Evolutionary conservation across 257 asterid species (phyloP), one percentile per base, ranked within the genome.

Genomic region (Orobanche coerulescens): DNA sequence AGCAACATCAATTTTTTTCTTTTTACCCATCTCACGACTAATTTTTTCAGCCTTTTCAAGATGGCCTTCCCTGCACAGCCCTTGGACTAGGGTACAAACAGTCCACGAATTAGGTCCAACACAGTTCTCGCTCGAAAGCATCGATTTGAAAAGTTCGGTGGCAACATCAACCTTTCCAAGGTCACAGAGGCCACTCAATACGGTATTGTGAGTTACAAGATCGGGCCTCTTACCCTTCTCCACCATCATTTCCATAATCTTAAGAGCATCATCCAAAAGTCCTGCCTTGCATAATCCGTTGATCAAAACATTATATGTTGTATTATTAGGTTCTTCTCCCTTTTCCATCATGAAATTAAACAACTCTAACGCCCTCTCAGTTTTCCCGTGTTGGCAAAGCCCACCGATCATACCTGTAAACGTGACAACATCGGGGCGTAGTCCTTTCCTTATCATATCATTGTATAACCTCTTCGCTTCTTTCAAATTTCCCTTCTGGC

Each of bases 251-350:
- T 75, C 78, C 25, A 87, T 71, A 58, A 82, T 71, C 53, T 61
- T 76, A 37, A 64, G 54, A 58, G 94, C 91, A 61, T 84, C 91
- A 47, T 65, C 67, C 4, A 68, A 40, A 54, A 58, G 71, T 1
- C 85, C 81, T 2, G 77, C 81, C 77, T 80, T 79, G 79, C 87
- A 80, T 15, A 87, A 70, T 23, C 94, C 94, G 61, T 72, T 72
- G 42, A 84, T 67, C 7, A 87, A 75, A 64, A 71, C 46, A 54
- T 82, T 87, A 12, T 75, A 84, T 6, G 90, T 79, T 54, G 52
- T 61, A 19, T 16, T 75, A 56, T 36, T 75, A n/a, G 88, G 85
- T 20, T 73, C 85, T 63, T 76, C 73, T 39, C 88, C 84, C 68
- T 72, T 82, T 34, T 75, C 75, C 68, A 82, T 25, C 86, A 87